phyloP scores from a whole-genome alignment of 208 protist genomes.

The Trichomonas tenax region DNA sequence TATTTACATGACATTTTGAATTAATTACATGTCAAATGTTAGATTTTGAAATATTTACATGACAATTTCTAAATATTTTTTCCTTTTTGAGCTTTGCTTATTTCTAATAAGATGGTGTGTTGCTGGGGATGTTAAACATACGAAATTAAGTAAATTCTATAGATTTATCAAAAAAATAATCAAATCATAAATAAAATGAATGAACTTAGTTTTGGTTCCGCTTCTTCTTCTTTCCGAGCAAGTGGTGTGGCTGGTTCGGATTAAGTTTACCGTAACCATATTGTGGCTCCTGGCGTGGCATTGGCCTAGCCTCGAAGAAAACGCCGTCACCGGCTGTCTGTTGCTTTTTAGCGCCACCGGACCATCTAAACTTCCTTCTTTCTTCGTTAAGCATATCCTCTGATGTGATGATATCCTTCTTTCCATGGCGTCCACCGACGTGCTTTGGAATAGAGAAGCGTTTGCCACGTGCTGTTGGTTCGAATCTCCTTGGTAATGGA shows the following conservation, averaged over 20 bases:
- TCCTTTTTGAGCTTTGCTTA: too few relatives aligned
- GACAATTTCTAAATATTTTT: too few relatives aligned
- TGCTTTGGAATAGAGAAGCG: neutral
- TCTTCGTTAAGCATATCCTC: neutral
- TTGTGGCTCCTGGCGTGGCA: neutral
- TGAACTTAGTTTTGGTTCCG: neutral
- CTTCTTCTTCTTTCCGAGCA: conserved; percentile 10
- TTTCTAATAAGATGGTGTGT: too few relatives aligned
- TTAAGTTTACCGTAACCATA: neutral
- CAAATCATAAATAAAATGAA: too few relatives aligned
- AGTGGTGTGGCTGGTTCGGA: neutral
- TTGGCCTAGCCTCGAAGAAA: conserved; percentile 2
- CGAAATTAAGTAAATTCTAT: too few relatives aligned
- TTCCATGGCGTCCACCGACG: neutral
- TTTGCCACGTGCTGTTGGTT: neutral
- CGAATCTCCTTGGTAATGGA: neutral
- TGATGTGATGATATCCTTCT: neutral
- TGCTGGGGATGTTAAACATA: too few relatives aligned
- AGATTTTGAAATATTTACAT: too few relatives aligned
- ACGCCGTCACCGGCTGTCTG: neutral
- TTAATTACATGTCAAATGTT: too few relatives aligned
- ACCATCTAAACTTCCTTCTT: neutral
- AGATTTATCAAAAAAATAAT: too few relatives aligned
- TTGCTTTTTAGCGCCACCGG: neutral
- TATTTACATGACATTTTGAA: too few relatives aligned